Base-by-base conservation (phyloP, 2,329 filamentous ascomycete species). In the Penicillium sp. region DNA sequence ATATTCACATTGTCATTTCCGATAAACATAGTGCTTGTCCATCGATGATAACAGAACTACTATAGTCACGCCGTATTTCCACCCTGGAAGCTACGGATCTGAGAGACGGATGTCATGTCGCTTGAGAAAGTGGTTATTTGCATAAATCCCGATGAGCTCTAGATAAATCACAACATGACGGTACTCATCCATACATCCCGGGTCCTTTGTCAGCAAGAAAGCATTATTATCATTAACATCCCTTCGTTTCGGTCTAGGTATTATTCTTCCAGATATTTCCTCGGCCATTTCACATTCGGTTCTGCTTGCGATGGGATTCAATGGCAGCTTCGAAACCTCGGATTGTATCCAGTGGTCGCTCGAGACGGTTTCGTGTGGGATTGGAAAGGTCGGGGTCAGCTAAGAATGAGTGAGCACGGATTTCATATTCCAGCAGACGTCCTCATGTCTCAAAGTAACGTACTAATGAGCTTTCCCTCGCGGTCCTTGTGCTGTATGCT, bases 331-430 rank as follows among this genome's bases (percentile, higher is more conserved):
- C 92, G 66, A 97, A 97, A 58, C 90, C 89, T 72, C 92, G 88
- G 71, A 97, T 97, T 0, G 93, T 97, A 72, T 97, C 93, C 50
- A 97, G 83, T 24, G 93, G 93, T 61, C 93, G 89, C 80, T 97
- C 93, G 86, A 92, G 89, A 72, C 93, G 88, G 72, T 86, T 90
- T 68, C 93, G 87, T 15, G 93, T 97, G 15, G 93, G 93, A 74
- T 97, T 97, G 45, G 92, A 96, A 66, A 88, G 86, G 78, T 97
- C 93, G 22, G 93, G 93, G 59, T 97, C 93, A 71, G 86, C 93
- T 97, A 42, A 72, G 2, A n/a, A 35, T 6, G 15, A 9, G 60
- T 73, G 56, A 72, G 63, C 4, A 53, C 19, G 33, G 10, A 8
- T 7, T 45, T 35, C 22, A 22, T 9, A 5, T 1, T 17, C n/a